Percentiles rank a stretch among this genome's conserved stretches.
These are phyloP conservation scores for Condylostoma magnum DNA, from an alignment of 169 alveolate genomes.

Conservation along the genomic window DNA sequence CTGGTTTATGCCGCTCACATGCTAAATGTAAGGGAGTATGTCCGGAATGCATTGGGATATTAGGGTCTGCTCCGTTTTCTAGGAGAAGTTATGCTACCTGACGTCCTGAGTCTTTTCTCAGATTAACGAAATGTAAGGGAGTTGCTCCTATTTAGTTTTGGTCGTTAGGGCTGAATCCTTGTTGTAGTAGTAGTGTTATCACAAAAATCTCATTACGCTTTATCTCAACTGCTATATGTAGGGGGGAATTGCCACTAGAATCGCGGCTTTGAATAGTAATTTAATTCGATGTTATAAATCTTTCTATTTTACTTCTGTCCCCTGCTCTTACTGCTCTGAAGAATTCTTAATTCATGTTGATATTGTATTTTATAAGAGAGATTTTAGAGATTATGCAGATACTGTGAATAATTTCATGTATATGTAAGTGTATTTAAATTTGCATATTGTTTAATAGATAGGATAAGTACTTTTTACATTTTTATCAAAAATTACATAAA, in stretches of 20 bases:
- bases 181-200: neutral
- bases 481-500: no score
- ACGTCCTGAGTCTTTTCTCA: slow-evolving; percentile 5
- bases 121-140: slow-evolving; percentile 24
- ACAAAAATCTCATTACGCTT: neutral
- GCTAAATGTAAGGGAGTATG: slow-evolving; percentile 28
- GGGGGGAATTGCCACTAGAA: neutral
- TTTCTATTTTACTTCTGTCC: slow-evolving; percentile 7
- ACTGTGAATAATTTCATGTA: no score
- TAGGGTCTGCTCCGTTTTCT: slow-evolving; percentile 1
- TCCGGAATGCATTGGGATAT: neutral
- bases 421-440: no score
- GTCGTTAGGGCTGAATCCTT: slow-evolving; percentile 9
- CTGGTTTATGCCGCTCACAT: slow-evolving; percentile 17
- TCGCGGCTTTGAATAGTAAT: neutral
- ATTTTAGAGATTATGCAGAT: no score
- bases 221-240: slow-evolving; percentile 26
- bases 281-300: neutral
- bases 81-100: slow-evolving; percentile 13
- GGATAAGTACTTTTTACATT: no score
- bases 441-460: no score
- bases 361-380: no score
- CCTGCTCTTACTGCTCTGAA: slow-evolving; percentile 25
- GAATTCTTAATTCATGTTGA: no score
- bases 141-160: slow-evolving; percentile 27